Base-by-base conservation (phyloP, 1,284 basidiomycete species). In the Sporisorium sorghi region DNA sequence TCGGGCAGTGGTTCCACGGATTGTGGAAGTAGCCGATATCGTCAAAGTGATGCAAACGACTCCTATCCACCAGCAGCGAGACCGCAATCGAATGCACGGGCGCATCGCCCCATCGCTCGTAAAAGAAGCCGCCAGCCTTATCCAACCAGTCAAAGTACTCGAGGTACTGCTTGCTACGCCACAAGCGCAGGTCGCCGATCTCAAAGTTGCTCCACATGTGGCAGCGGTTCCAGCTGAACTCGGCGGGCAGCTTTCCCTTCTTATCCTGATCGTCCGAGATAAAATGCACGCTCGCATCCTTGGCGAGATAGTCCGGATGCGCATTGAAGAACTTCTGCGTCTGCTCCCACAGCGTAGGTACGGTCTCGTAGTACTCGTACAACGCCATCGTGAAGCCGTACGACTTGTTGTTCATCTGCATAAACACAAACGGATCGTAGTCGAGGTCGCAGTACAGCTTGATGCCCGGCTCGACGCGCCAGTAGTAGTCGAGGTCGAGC, bases 401-500 rank as follows among this genome's bases (percentile, higher is more conserved):
- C 51, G 81, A 68, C 48, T 93, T 93, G 66, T 91, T 87, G 67
- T 90, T 87, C 55, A 91, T 89, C 86, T 93, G 88, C 94, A 97
- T 95, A 73, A 93, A 86, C 58, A 94, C 73, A 88, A 96, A 95
- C 4, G 94, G 94, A 77, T 94, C 93, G 76, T 92, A 91, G 57
- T 88, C 87, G 47, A 93, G 61, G 76, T 93, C 90, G 79, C 93
- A 94, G 83, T 89, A 92, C 81, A 90, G 91, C 80, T 90, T 88
- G 71, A 93, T 89, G 49, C 89, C 88, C 1, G 92, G 92, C 88
- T 89, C 88, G 84, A 93, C 90, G 81, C 91, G 90, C 95, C 95
- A 97, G 86, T 97, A 97, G 86, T 94, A 98, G 79, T 90, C 91
- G 85, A 92, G 94, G 54, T 90, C 87, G 71, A 90, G 88, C 40